These are phyloP conservation scores for Cordia subcordata DNA, from an alignment of 257 asterid genomes.

Conservation along the genomic window DNA sequence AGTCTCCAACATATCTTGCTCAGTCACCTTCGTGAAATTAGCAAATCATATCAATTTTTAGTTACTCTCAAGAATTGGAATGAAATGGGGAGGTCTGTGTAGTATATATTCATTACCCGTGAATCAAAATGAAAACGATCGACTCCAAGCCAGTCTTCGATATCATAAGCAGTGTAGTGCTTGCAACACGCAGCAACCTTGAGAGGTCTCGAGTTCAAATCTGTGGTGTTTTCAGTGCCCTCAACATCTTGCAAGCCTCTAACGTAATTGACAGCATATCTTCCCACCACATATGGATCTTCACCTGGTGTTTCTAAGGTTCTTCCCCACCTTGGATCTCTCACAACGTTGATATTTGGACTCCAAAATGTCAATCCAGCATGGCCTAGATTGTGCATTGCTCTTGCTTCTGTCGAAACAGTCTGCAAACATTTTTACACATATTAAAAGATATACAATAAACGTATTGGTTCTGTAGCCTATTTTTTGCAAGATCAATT, in stretches of 20 bases:
- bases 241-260: slow-evolving; percentile 46
- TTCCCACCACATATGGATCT: slow-evolving; percentile 39
- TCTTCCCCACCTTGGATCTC: slow-evolving; percentile 61
- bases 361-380: slow-evolving; percentile 60
- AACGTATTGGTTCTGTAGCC: too few species aligned
- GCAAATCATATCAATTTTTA: background rate
- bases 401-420: slow-evolving; percentile 52
- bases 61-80: too few species aligned
- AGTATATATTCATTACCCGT: too few species aligned
- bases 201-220: slow-evolving; percentile 28
- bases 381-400: slow-evolving; percentile 41
- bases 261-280: slow-evolving; percentile 34
- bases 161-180: slow-evolving; percentile 48
- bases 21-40: slow-evolving; percentile 25
- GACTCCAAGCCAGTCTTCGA: slow-evolving; percentile 37
- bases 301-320: slow-evolving; percentile 43
- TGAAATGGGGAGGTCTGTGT: too few species aligned
- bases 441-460: too few species aligned
- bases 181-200: slow-evolving; percentile 46
- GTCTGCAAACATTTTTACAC: slow-evolving; percentile 19
- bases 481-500: too few species aligned
- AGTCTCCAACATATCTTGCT: slow-evolving; percentile 47
- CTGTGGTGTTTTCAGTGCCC: slow-evolving; percentile 18
- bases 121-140: slow-evolving; percentile 32
- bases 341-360: slow-evolving; percentile 41